phyloP scores from a whole-genome alignment of 1,284 basidiomycete genomes.

The Leccinum subspadiceum region DNA sequence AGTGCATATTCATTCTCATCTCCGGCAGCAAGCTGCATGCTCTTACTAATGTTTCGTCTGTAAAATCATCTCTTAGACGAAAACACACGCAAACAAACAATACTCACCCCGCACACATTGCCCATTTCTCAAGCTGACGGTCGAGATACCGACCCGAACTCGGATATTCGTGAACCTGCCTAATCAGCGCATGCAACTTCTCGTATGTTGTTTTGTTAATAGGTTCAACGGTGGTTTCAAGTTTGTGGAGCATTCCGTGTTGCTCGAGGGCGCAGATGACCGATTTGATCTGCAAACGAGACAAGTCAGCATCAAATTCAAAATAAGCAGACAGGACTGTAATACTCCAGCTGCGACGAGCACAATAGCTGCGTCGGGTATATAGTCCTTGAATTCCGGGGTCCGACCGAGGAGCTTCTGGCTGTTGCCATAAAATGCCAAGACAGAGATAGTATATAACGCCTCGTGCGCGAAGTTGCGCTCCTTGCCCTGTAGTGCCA shows the following conservation, averaged over 20 bases:
- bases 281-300: neutral
- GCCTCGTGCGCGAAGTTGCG: neutral
- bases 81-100: neutral
- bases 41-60: neutral
- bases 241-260: neutral
- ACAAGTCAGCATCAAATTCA: neutral
- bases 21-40: neutral
- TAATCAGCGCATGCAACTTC: neutral
- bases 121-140: neutral
- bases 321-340: too few relatives aligned
- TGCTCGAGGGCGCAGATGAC: neutral
- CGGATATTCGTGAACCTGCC: neutral
- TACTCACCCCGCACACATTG: neutral
- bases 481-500: neutral
- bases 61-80: neutral
- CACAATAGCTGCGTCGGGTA: neutral
- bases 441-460: neutral
- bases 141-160: neutral
- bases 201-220: neutral
- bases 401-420: neutral
- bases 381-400: neutral
- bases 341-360: neutral
- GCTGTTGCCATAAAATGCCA: neutral
- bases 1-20: neutral
- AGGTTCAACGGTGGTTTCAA: neutral